These are phyloP conservation scores for Epichloe baconii DNA, from an alignment of 2,329 filamentous ascomycete genomes.

Conservation along the genomic window DNA sequence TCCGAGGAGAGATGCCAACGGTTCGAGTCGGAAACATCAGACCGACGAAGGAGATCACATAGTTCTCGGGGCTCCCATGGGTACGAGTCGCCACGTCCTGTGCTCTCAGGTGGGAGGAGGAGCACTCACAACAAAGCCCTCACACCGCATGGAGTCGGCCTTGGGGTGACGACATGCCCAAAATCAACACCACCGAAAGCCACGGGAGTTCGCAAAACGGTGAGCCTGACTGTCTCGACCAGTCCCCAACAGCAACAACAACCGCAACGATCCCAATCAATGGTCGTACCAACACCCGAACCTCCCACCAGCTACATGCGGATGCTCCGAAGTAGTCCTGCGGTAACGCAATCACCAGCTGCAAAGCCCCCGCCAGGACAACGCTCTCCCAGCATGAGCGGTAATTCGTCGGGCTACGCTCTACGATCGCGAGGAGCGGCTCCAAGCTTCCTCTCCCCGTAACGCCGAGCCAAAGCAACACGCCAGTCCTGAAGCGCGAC, in stretches of 20 bases:
- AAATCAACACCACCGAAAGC: constrained; percentile 3
- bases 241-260: neutral
- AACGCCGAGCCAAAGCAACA: constrained; percentile 24
- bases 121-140: neutral
- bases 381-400: constrained; percentile 14
- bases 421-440: constrained; percentile 23
- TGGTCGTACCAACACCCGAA: neutral
- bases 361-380: constrained; percentile 2
- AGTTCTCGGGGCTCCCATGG: constrained; percentile 3
- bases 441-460: constrained; percentile 26
- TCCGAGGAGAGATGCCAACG: constrained; percentile 19
- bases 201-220: neutral
- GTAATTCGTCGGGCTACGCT: constrained; percentile 13
- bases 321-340: neutral
- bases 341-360: neutral
- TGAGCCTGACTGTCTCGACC: neutral
- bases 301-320: neutral
- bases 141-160: neutral
- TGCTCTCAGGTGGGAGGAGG: neutral
- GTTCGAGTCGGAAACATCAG: constrained; percentile 16
- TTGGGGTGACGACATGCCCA: neutral
- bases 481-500: constrained; percentile 22
- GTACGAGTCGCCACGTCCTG: constrained; percentile 2
- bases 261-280: neutral
- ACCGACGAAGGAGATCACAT: constrained; percentile 10